These are phyloP conservation scores for Vaccinium myrtillus DNA, from an alignment of 148 eudicot genomes.

Conservation along the genomic window DNA sequence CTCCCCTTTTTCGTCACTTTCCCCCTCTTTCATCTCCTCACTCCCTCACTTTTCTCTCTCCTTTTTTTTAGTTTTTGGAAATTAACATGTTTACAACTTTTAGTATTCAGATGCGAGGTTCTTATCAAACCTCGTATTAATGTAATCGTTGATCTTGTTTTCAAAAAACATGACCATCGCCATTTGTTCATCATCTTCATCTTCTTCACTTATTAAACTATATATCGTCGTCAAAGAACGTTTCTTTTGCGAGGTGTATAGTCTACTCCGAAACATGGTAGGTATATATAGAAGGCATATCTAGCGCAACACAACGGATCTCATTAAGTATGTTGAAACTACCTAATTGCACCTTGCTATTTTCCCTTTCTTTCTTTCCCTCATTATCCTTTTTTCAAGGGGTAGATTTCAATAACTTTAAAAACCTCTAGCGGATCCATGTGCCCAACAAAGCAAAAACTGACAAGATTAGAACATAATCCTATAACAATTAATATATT, in stretches of 20 bases:
- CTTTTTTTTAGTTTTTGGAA: too few relatives aligned
- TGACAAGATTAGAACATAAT: neutral
- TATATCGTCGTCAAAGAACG: neutral
- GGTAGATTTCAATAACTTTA: neutral
- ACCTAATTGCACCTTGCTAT: neutral
- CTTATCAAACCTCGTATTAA: slow-evolving; percentile 15
- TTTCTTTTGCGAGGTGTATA: neutral
- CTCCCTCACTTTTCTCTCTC: too few relatives aligned
- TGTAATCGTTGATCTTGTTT: neutral
- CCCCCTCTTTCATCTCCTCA: too few relatives aligned
- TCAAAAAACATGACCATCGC: neutral
- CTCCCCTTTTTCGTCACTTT: too few relatives aligned
- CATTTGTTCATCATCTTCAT: neutral
- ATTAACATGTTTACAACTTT: too few relatives aligned
- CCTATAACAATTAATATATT: neutral
- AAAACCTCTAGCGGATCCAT: neutral
- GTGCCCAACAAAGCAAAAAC: neutral
- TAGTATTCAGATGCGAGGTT: neutral
- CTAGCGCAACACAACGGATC: neutral
- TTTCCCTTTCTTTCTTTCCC: neutral
- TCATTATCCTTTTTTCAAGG: too few relatives aligned
- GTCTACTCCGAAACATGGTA: neutral
- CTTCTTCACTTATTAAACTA: neutral
- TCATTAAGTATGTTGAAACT: neutral
- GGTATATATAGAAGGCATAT: neutral